Evolutionary conservation across 1,139 yeast genomes (phyloP).

Genomic region (Diutina sp.): DNA sequence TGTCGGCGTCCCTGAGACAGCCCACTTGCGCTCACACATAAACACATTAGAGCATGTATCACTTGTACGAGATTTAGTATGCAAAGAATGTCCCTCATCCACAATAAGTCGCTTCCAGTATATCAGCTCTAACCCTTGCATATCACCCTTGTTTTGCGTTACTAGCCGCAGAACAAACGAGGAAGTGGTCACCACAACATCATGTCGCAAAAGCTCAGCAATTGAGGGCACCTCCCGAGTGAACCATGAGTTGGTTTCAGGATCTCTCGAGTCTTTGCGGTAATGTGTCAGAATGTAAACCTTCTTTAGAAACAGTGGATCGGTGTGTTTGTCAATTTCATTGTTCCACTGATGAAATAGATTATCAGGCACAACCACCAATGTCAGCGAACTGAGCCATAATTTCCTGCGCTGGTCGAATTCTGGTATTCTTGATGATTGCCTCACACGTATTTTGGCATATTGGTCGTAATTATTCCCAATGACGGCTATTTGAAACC

Average conservation of each 20-base stretch:
- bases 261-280: conserved; percentile 12
- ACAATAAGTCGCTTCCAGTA: conserved; percentile 60
- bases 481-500: conserved; percentile 12
- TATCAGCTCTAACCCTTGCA: conserved; percentile 22
- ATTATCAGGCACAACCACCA: conserved; percentile 56
- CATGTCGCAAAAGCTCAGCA: conserved; percentile 26
- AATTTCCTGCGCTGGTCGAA: neutral
- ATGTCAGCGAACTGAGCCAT: conserved; percentile 30
- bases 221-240: conserved; percentile 16
- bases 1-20: conserved; percentile 67
- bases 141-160: neutral
- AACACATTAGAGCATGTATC: conserved; percentile 29
- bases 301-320: conserved; percentile 19
- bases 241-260: conserved; percentile 8
- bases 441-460: neutral
- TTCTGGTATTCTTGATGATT: neutral
- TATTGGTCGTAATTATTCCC: neutral
- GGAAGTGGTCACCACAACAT: conserved; percentile 39
- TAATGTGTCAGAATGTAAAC: conserved; percentile 20
- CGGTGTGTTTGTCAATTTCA: conserved; percentile 45
- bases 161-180: conserved; percentile 15
- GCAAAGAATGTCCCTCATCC: conserved; percentile 66
- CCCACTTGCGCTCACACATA: conserved; percentile 54
- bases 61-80: conserved; percentile 38
- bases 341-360: conserved; percentile 52